A percentile compares a stretch with the other conserved stretches of the same genome.
These are phyloP conservation scores for Saccharomyces hybrid DNA, from an alignment of 1,139 yeast genomes.

Conservation along the genomic window DNA sequence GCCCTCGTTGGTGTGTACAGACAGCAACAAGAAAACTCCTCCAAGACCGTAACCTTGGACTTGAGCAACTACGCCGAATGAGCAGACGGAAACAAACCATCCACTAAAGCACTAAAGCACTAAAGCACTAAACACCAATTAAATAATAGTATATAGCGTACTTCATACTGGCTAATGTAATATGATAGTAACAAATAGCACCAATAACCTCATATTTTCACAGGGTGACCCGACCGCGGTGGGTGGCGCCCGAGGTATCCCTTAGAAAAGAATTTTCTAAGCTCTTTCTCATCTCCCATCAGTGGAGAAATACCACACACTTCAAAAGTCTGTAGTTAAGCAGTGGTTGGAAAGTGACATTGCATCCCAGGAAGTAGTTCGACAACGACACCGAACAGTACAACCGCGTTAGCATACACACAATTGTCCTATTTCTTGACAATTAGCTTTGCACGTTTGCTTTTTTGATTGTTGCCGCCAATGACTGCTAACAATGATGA, in stretches of 20 bases:
- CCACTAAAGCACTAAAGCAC: background rate
- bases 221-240: constrained; percentile 4
- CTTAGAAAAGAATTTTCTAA: background rate
- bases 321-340: background rate
- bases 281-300: background rate
- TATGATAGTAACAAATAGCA: background rate
- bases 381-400: background rate
- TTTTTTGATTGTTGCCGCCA: background rate
- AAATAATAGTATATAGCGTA: background rate
- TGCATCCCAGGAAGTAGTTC: background rate
- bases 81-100: background rate
- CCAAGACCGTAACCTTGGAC: constrained; percentile 70
- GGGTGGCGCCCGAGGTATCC: constrained; percentile 2
- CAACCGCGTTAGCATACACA: background rate
- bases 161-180: background rate
- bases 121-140: background rate
- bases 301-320: background rate
- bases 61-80: constrained; percentile 50
- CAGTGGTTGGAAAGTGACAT: background rate
- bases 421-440: background rate
- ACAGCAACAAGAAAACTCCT: constrained; percentile 69
- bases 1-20: constrained; percentile 90
- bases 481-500: constrained; percentile 1
- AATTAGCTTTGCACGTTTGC: background rate
- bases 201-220: background rate